Conservation (phyloP, 257 asterid species). For the Apocynum venetum region DNA sequence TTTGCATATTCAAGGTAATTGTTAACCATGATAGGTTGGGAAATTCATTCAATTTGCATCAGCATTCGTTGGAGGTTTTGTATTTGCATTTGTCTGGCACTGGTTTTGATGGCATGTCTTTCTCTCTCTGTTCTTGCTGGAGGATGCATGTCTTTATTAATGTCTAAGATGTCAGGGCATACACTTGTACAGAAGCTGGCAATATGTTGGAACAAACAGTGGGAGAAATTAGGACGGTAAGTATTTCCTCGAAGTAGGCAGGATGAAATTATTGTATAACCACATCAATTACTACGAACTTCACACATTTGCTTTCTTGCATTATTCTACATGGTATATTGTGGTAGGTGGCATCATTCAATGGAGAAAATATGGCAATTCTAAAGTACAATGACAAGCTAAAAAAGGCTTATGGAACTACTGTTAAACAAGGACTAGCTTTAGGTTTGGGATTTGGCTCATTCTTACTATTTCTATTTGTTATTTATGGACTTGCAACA, state of each 20-base stretch:
- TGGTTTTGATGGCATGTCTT: conserved; percentile 38
- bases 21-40: conserved; percentile 39
- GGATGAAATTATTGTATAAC: too few relatives aligned
- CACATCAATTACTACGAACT: too few relatives aligned
- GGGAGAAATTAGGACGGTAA: conserved; percentile 73
- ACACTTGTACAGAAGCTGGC: conserved; percentile 71
- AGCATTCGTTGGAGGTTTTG: conserved; percentile 56
- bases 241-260: background rate
- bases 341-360: conserved; percentile 64
- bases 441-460: conserved; percentile 58
- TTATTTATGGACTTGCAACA: conserved; percentile 51
- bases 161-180: conserved; percentile 42
- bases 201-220: conserved; percentile 63
- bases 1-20: too few relatives aligned
- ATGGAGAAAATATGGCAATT: conserved; percentile 54
- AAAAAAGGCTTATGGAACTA: conserved; percentile 35
- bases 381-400: conserved; percentile 40
- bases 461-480: conserved; percentile 29
- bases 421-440: conserved; percentile 48
- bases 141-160: conserved; percentile 36
- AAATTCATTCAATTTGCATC: conserved; percentile 46
- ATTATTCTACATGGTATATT: too few relatives aligned
- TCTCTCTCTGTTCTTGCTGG: conserved; percentile 41
- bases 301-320: too few relatives aligned
- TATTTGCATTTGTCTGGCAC: conserved; percentile 45